Base-by-base conservation (phyloP, 2,329 filamentous ascomycete species). In the Xylaria polymorpha region DNA sequence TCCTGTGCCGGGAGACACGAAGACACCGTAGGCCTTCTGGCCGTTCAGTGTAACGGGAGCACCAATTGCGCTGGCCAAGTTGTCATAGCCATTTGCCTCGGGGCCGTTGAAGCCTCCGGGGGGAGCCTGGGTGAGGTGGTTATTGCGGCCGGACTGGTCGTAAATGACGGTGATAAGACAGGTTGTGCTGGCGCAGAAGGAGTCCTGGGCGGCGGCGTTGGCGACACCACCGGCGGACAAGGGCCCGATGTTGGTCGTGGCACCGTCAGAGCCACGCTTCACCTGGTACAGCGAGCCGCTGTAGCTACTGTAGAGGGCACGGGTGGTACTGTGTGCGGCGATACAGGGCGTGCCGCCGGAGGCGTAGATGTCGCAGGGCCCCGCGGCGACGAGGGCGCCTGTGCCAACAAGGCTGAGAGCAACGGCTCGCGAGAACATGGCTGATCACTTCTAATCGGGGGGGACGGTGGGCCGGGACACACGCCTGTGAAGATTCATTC, bases 131-230 rank as follows among this genome's bases (percentile, higher is more conserved):
- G 85, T 89, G 3, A 91, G 86, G 73, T 91, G 86, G 70, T 91
- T 91, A 0, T 83, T 83, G 1, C 78, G 79, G 63, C 88, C 88
- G 14, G 89, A 90, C 78, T 91, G 90, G 76, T 91, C 90, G 75
- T 91, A 91, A 62, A 90, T 90, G 73, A 87, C 83, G 0, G 84
- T 85, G 75, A 91, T 91, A 29, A 90, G 80, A 74, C 89, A 91
- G 14, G 87, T 90, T 0, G 88, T 90, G 58, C 80, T 77, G 10
- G 82, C 77, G 73, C 89, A 91, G 78, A 91, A 91, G 0, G 80
- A 72, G 78, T 91, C 88, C 74, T 92, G 90, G 9, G 85, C 76
- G 0, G 83, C 84, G 4, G 88, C 86, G 74, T 91, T 85, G 64
- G 90, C 89, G 10, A 91, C 86, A 50, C 88, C 88, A 1, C 90